A percentile compares a stretch with the other conserved stretches of the same genome.
phyloP scores from a whole-genome alignment of 2,329 filamentous ascomycete genomes.

The Fusarium coicis region DNA sequence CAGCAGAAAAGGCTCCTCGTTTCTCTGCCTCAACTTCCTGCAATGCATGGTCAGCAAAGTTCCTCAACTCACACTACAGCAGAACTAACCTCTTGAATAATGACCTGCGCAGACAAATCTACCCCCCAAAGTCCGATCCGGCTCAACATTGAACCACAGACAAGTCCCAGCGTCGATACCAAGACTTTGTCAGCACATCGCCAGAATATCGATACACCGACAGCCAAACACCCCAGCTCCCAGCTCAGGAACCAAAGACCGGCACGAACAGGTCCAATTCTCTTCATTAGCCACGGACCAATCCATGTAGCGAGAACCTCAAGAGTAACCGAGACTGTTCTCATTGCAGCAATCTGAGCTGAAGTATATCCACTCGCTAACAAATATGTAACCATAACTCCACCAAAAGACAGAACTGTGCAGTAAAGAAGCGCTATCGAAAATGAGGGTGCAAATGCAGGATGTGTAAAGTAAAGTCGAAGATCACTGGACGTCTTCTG shows the following conservation, averaged over 20 bases:
- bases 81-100: slow-evolving; percentile 66
- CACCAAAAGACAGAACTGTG: slow-evolving; percentile 67
- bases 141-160: slow-evolving; percentile 63
- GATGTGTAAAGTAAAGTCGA: slow-evolving; percentile 62
- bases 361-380: slow-evolving; percentile 64
- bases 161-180: slow-evolving; percentile 59
- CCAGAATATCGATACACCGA: slow-evolving; percentile 57
- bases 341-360: slow-evolving; percentile 62
- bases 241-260: slow-evolving; percentile 78
- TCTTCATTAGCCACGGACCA: slow-evolving; percentile 64
- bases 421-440: slow-evolving; percentile 69
- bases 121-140: slow-evolving; percentile 71
- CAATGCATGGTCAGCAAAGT: slow-evolving; percentile 1
- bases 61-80: not conserved
- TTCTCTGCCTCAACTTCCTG: slow-evolving; percentile 64
- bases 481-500: slow-evolving; percentile 32
- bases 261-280: slow-evolving; percentile 68
- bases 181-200: slow-evolving; percentile 40
- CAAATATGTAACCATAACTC: slow-evolving; percentile 74
- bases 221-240: slow-evolving; percentile 68
- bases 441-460: slow-evolving; percentile 69
- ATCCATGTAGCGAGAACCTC: slow-evolving; percentile 72
- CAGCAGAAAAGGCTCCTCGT: slow-evolving; percentile 75
- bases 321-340: slow-evolving; percentile 63
- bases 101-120: slow-evolving; percentile 68